Conservation (phyloP, 2,329 filamentous ascomycete species). For the Pseudocercospora fuligena region DNA sequence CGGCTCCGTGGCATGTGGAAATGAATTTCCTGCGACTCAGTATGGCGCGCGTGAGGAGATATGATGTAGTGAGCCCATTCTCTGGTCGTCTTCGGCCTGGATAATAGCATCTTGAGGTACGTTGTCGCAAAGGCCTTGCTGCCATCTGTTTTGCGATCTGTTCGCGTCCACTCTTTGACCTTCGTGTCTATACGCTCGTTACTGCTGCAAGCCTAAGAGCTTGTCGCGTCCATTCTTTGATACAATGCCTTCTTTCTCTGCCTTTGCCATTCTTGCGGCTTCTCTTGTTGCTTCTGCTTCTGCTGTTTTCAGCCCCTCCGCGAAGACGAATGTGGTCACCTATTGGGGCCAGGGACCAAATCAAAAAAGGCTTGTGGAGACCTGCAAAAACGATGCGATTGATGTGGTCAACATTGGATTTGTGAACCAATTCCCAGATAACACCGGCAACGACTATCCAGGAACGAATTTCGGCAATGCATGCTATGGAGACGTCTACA, state of each 20-base stretch:
- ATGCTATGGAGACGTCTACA: conserved; percentile 22
- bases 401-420: conserved; percentile 64
- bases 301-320: conserved; percentile 48
- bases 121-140: neutral
- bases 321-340: conserved; percentile 56
- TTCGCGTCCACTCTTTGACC: neutral
- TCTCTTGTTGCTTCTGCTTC: conserved; percentile 39
- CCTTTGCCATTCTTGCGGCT: conserved; percentile 13
- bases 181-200: conserved; percentile 7
- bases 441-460: conserved; percentile 51
- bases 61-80: neutral
- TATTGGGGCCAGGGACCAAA: conserved; percentile 62
- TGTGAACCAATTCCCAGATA: conserved; percentile 59
- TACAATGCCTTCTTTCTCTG: conserved; percentile 20
- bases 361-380: conserved; percentile 55
- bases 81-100: neutral
- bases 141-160: neutral
- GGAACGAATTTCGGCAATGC: conserved; percentile 56
- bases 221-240: conserved; percentile 22
- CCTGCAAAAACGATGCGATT: conserved; percentile 52
- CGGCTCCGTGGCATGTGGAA: conserved; percentile 4
- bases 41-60: neutral
- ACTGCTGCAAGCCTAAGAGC: neutral
- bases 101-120: neutral
- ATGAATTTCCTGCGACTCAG: neutral